phyloP scores from a whole-genome alignment of 2,329 filamentous ascomycete species.

The Alternaria sp. region DNA sequence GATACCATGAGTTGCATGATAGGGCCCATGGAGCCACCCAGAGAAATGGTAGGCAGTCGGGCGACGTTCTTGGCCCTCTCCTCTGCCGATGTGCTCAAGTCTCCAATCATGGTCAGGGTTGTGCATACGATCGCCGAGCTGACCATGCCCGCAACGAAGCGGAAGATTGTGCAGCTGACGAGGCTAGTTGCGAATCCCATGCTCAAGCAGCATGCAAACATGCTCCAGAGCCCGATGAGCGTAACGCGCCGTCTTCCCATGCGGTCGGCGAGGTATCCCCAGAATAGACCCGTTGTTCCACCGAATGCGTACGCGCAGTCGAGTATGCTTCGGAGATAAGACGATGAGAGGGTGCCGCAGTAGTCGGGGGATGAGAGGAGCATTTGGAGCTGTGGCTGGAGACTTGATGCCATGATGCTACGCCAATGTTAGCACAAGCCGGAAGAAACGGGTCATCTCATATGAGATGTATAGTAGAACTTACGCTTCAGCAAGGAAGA shows the following conservation, averaged over 20 bases:
- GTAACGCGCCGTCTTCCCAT: slow-evolving; percentile 54
- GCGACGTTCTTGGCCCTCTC: slow-evolving; percentile 52
- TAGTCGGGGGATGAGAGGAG: slow-evolving; percentile 52
- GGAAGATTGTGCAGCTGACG: slow-evolving; percentile 50
- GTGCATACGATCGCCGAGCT: slow-evolving; percentile 55
- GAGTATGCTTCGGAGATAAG: slow-evolving; percentile 56
- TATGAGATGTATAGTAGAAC: slow-evolving; percentile 15
- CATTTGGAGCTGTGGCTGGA: slow-evolving; percentile 56
- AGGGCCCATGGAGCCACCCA: slow-evolving; percentile 55
- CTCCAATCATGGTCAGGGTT: slow-evolving; percentile 56
- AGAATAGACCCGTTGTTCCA: slow-evolving; percentile 52
- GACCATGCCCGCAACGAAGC: slow-evolving; percentile 53
- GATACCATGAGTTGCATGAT: slow-evolving; percentile 53
- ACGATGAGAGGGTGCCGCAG: slow-evolving; percentile 53
- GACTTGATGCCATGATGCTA: slow-evolving; percentile 57
- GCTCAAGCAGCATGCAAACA: slow-evolving; percentile 53
- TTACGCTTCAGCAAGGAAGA: slow-evolving; percentile 57
- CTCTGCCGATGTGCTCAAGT: slow-evolving; percentile 47
- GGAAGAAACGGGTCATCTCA: background rate
- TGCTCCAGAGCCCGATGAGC: slow-evolving; percentile 52
- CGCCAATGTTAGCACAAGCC: slow-evolving; percentile 9
- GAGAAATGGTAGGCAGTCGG: slow-evolving; percentile 52
- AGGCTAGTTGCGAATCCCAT: slow-evolving; percentile 57
- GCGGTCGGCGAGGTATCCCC: slow-evolving; percentile 54
- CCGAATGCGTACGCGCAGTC: slow-evolving; percentile 58